Base-by-base conservation (phyloP, 805 yeast genomes). In the Diddensiella caesifluorescens region DNA sequence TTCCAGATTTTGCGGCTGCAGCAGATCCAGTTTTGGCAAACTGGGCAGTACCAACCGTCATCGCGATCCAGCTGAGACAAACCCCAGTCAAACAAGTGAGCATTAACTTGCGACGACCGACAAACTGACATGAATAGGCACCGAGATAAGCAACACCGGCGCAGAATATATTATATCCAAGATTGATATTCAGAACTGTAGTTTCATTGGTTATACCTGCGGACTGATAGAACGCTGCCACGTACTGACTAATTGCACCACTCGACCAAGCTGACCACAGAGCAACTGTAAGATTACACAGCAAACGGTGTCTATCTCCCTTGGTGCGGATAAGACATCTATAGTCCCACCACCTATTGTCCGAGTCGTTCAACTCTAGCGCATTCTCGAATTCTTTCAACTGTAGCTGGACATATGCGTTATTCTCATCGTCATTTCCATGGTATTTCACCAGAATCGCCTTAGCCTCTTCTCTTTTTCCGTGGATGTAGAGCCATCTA, bases 91-190 rank as follows among this genome's bases (percentile, higher is more conserved):
- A 43, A 10, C 57, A 48, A 37, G 36, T 34, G 32, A 59, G 37
- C 18, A 58, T 41, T 46, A 50, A 40, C 15, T 47, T 55, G 40
- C 61, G 47, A 42, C 62, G 51, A 13, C 60, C 60, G 16, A 55
- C 36, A n/a, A 36, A 35, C 21, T 59, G 57, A 25, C 49, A 51
- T 5, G 51, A 49, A 12, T 48, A 38, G n/a, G 59, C 47, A 21
- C 52, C 53, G 15, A 39, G 5, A 20, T 32, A 28, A 7, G 52
- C 32, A 36, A 29, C 13, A 2, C 26, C 37, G 20, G 41, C 35
- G 21, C 32, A 28, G 19, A 15, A 29, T 16, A 37, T 19, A 21
- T 16, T 27, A 19, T 33, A 33, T 22, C 48, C 43, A 15, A 41
- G 34, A 28, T 47, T 47, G 35, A 20, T 28, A 29, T 40, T 41